Evolutionary conservation across 176 grass and related monocot genomes (phyloP), one percentile per base, ranked within the genome.

Genomic region (Oryza glumipatula): DNA sequence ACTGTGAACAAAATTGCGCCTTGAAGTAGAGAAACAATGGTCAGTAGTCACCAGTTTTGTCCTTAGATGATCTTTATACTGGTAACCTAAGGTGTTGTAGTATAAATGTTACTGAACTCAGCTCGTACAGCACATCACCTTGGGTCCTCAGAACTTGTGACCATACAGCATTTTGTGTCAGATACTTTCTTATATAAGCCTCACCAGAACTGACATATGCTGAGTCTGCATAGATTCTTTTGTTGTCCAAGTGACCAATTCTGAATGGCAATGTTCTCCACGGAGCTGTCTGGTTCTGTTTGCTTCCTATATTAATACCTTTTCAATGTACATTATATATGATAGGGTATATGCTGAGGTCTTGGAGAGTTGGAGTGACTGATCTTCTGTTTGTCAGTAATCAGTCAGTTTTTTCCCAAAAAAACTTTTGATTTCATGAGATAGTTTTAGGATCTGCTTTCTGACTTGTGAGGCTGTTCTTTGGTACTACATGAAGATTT

Each of bases 81-180:
- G 67, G 73, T 82, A 72, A 23, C 65, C 75, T 24, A 78, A 76
- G 74, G 84, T 79, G 84, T 41, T 83, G 80, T 79, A 23, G 49
- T 90, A 64, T 83, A 80, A 26, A 64, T 75, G 47, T 72, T 66
- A 28, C 65, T 79, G 64, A 79, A 73, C 58, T 63, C 11, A 65
- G 43, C 36, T 78, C 61, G 73, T 49, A 49, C 73, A 80, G 19
- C 36, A 43, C 77, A 81, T 72, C 84, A 76, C 63, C 49, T 74
- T 87, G 74, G 39, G 61, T 75, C 58, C 7, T 74, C 38, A 17
- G 74, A 67, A 63, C 61, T 41, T 52, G 21, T 86, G 76, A 63
- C 32, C 0, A 1, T 35, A 58, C 49, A 68, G 6, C 83, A 77
- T 82, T 86, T 86, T 45, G 23, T 11, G 30, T 33, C 16, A 41